Evolutionary conservation across 495 filamentous ascomycete species (phyloP).

Genomic region (Penicillium ochrochloron): DNA sequence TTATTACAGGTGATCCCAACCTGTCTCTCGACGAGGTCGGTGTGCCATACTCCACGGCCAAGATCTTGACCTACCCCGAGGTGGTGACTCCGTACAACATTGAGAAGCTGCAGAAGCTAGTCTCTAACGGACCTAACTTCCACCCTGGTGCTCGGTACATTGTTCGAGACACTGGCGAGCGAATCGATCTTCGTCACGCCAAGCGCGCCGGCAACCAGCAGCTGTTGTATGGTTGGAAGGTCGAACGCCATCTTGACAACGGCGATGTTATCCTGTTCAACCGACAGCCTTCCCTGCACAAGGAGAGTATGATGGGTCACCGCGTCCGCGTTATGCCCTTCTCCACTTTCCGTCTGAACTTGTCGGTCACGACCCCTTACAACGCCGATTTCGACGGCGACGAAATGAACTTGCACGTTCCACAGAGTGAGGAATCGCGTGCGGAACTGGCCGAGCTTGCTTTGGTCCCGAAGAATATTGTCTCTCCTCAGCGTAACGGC

Average conservation of each 20-base stretch:
- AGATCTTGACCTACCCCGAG: conserved; percentile 92
- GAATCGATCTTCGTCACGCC: conserved; percentile 92
- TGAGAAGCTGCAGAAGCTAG: conserved; percentile 81
- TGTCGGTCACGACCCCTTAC: conserved; percentile 97
- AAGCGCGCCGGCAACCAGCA: conserved; percentile 80
- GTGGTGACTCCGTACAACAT: conserved; percentile 99
- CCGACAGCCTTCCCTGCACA: conserved; percentile 97
- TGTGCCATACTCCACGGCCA: conserved; percentile 86
- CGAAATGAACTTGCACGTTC: conserved; percentile 99
- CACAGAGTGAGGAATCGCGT: conserved; percentile 92
- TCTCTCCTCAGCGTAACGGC: conserved; percentile 95
- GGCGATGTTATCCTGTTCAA: conserved; percentile 99
- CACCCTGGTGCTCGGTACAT: conserved; percentile 97
- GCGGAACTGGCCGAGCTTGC: conserved; percentile 92
- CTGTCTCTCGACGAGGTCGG: conserved; percentile 95
- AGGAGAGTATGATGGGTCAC: conserved; percentile 99
- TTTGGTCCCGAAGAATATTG: conserved; percentile 95
- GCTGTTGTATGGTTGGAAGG: conserved; percentile 96
- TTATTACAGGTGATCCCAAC: conserved; percentile 98
- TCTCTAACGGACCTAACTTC: conserved; percentile 89
- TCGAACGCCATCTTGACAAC: conserved; percentile 93
- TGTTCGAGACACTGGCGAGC: conserved; percentile 85
- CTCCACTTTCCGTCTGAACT: conserved; percentile 94
- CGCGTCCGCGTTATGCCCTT: conserved; percentile 97
- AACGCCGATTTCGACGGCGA: conserved; percentile 99